Conservation (phyloP, 2,329 filamentous ascomycete species). For the Epichloe baconii region DNA sequence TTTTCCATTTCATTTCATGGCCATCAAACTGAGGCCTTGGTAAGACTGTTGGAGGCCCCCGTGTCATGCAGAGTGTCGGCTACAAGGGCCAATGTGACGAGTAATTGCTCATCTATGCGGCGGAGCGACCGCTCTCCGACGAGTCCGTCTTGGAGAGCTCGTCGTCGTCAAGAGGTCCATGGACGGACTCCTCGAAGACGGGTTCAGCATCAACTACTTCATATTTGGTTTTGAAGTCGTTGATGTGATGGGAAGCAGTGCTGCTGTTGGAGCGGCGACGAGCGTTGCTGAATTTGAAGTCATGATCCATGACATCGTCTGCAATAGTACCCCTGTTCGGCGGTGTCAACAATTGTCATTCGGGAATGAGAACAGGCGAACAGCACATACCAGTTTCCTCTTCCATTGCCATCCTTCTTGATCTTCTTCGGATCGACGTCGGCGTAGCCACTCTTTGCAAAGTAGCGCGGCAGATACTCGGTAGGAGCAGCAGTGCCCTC, state of each 20-base stretch:
- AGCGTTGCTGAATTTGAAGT: constrained; percentile 72
- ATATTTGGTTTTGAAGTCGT: constrained; percentile 92
- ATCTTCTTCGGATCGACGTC: constrained; percentile 81
- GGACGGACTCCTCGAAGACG: constrained; percentile 77
- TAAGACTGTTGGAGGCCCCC: background rate
- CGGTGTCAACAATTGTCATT: background rate
- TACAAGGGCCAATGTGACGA: constrained; percentile 8
- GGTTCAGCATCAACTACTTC: constrained; percentile 81
- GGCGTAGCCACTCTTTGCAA: constrained; percentile 72
- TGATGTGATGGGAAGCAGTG: constrained; percentile 53
- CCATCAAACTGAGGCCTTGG: background rate
- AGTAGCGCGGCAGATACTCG: constrained; percentile 79
- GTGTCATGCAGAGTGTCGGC: constrained; percentile 8
- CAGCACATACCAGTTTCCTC: constrained; percentile 74
- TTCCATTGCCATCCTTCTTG: constrained; percentile 92
- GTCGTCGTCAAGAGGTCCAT: constrained; percentile 54
- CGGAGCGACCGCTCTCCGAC: constrained; percentile 47
- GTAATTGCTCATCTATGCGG: constrained; percentile 21
- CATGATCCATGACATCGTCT: constrained; percentile 72
- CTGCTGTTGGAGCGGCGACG: constrained; percentile 91
- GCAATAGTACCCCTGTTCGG: constrained; percentile 62
- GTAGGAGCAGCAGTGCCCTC: constrained; percentile 58
- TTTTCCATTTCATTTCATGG: constrained; percentile 11
- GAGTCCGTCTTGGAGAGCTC: constrained; percentile 42
- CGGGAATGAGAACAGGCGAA: background rate